phyloP scores from a whole-genome alignment of 2,329 filamentous ascomycete species.

The Ceratocystis albifundus region DNA sequence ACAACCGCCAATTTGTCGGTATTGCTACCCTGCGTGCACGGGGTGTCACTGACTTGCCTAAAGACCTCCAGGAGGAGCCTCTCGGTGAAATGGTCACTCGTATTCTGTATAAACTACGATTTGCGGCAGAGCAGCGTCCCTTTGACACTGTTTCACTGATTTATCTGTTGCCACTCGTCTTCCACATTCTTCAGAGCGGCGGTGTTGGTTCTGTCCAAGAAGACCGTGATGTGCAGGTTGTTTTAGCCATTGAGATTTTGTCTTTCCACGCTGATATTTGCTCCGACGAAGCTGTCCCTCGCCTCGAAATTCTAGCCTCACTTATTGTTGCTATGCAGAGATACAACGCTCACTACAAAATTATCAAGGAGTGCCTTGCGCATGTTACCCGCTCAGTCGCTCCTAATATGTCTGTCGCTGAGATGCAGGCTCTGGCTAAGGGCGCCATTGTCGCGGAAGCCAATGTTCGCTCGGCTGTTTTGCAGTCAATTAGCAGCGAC shows the following conservation, averaged over 20 bases:
- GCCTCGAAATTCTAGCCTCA: constrained; percentile 57
- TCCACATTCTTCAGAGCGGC: constrained; percentile 65
- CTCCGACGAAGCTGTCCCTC: constrained; percentile 62
- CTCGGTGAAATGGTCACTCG: constrained; percentile 75
- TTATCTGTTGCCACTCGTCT: constrained; percentile 73
- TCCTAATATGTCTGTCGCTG: constrained; percentile 60
- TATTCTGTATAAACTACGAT: constrained; percentile 79
- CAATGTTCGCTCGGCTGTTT: constrained; percentile 67
- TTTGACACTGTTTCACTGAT: constrained; percentile 80
- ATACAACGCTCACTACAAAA: constrained; percentile 88
- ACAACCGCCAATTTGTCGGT: constrained; percentile 70
- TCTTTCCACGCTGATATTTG: constrained; percentile 78
- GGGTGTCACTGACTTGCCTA: constrained; percentile 58
- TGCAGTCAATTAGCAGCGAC: constrained; percentile 84
- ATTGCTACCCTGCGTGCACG: constrained; percentile 74
- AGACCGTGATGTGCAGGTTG: constrained; percentile 77
- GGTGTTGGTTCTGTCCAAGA: constrained; percentile 64
- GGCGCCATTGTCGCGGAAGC: constrained; percentile 69
- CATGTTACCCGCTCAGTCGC: constrained; percentile 78
- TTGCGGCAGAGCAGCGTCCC: constrained; percentile 83
- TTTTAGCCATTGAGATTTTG: constrained; percentile 78
- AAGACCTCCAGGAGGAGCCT: constrained; percentile 65
- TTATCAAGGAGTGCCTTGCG: constrained; percentile 82
- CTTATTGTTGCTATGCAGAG: constrained; percentile 74
- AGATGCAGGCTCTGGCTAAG: constrained; percentile 64